Evolutionary conservation across 176 grass and related monocot species (phyloP).

Genomic region (Aegilops longissima): DNA sequence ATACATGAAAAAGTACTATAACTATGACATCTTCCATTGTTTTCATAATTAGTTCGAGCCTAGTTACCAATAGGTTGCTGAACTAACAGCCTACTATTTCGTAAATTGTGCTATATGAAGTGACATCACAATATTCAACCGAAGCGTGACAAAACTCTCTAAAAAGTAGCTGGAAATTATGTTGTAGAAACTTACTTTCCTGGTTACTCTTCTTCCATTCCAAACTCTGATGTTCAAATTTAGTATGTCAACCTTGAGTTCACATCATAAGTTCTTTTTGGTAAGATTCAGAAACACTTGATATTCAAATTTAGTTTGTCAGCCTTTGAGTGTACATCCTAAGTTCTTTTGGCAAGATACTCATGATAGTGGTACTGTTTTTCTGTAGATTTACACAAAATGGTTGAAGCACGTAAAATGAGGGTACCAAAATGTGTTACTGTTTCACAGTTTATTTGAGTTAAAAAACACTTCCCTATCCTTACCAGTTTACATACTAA

Average conservation of each 20-base stretch:
- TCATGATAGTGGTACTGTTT: slow-evolving; percentile 26
- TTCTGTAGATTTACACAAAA: slow-evolving; percentile 69
- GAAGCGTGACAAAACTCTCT: neutral
- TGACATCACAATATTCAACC: neutral
- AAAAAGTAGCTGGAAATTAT: neutral
- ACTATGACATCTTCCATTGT: neutral
- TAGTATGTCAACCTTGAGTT: neutral
- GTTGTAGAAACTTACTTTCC: neutral
- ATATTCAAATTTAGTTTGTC: neutral
- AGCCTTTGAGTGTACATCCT: neutral
- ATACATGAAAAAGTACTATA: slow-evolving; percentile 17
- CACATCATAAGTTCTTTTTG: neutral
- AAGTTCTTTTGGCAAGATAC: slow-evolving; percentile 14
- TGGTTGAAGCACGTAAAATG: slow-evolving; percentile 65
- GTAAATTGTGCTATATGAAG: neutral
- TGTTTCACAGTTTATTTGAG: slow-evolving; percentile 10
- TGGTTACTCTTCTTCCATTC: neutral
- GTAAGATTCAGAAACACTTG: neutral
- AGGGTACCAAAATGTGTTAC: slow-evolving; percentile 48
- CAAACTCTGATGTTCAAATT: neutral
- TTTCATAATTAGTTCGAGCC: neutral
- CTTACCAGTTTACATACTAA: neutral
- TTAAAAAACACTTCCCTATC: neutral
- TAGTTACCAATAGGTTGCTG: neutral
- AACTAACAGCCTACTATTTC: neutral